Base-by-base conservation (phyloP, 345 rosid species). In the Clarkia xantiana region DNA sequence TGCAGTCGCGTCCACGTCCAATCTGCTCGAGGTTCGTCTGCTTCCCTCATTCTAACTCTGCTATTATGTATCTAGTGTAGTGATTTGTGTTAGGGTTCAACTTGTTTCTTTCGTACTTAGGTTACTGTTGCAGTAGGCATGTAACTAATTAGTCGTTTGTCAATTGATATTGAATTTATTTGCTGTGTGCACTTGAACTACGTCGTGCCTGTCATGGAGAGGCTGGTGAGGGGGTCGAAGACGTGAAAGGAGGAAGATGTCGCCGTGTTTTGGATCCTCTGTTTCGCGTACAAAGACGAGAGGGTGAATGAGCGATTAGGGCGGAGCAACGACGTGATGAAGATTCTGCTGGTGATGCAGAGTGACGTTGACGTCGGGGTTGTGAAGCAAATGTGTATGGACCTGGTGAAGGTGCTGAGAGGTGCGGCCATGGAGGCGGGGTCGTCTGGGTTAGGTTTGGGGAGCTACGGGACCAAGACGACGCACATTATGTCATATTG, bases 401-500 rank as follows among this genome's bases (percentile, higher is more conserved):
- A 72, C 40, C 55, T 76, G 63, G 47, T 76, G 41, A 76, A 71
- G 64, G 64, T 66, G 13, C 62, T 76, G 67, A 56, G 76, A n/a
- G 48, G 15, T 18, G 51, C 9, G 20, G 43, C 40, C 13, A 56
- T 6, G 62, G 39, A 14, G 18, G 36, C 10, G 13, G 10, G 40
- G 11, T 6, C 52, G 0, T 49, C 39, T 0, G 14, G 51, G 7
- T 42, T 42, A 14, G 65, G 56, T 20, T 18, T 62, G 40, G 64
- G 43, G 39, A 51, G 65, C 44, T 71, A 71, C 17, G 65, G 67
- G 14, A 71, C 74, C n/a, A 71, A 53, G 41, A 71, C 76, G 17
- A 57, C 74, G 3, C 74, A 75, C 56, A 75, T 75, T 60, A 65
- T 59, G 70, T 76, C 76, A 14, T 71, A 62, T 47, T 74, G n/a